These are phyloP conservation scores for Trichoderma gracile DNA, from an alignment of 2,329 filamentous ascomycete species.

Conservation along the genomic window DNA sequence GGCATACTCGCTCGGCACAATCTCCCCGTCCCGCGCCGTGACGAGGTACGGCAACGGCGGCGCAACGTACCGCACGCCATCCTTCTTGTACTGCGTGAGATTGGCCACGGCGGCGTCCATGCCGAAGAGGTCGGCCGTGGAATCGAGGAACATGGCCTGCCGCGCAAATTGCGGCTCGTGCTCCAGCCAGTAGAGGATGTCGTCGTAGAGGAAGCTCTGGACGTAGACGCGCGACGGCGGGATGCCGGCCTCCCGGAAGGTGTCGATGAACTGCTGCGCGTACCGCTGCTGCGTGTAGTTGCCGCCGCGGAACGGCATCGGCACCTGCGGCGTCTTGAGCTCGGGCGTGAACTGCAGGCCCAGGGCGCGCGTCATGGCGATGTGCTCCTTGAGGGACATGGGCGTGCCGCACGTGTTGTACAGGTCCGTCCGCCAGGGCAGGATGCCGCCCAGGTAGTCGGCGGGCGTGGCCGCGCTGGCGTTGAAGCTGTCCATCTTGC, in stretches of 20 bases:
- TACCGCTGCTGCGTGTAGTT: constrained; percentile 66
- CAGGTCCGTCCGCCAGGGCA: constrained; percentile 64
- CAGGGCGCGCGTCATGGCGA: constrained; percentile 57
- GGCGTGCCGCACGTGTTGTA: constrained; percentile 66
- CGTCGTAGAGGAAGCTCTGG: constrained; percentile 66
- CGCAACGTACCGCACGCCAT: constrained; percentile 63
- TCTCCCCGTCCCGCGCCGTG: constrained; percentile 51
- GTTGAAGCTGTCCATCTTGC: constrained; percentile 69
- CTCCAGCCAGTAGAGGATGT: constrained; percentile 67
- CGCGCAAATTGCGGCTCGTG: constrained; percentile 60
- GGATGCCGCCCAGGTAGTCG: constrained; percentile 60
- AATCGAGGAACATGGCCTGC: constrained; percentile 66
- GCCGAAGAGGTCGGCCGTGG: constrained; percentile 55
- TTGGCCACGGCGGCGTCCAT: constrained; percentile 57
- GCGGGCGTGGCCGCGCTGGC: constrained; percentile 56
- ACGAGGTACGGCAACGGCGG: constrained; percentile 66
- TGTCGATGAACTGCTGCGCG: constrained; percentile 64
- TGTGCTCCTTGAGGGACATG: constrained; percentile 62
- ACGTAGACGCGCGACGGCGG: constrained; percentile 56
- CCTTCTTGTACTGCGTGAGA: constrained; percentile 55
- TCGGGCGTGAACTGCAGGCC: constrained; percentile 67
- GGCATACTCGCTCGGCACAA: constrained; percentile 66
- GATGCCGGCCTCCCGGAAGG: constrained; percentile 56
- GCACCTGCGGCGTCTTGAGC: constrained; percentile 66
- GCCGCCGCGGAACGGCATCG: constrained; percentile 65